Evolutionary conservation across 2,329 filamentous ascomycete species (phyloP), one percentile per base, ranked within the genome.

Genomic region (Colletotrichum nymphaeae): DNA sequence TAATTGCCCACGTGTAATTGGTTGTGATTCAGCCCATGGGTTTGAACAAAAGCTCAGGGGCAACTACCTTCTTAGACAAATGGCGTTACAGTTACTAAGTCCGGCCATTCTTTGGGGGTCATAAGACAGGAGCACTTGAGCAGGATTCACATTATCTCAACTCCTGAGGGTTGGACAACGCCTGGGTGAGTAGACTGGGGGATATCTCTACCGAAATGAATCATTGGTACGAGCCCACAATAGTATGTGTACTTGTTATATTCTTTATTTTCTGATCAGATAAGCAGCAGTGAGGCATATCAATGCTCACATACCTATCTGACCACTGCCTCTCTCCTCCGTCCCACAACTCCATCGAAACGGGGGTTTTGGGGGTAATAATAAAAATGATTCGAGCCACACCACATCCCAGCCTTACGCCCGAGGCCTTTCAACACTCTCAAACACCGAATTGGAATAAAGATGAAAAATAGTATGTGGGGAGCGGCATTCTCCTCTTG

Each of bases 401-500:
- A 14, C 62, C 46, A n/a, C 49, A 64, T 16, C 46, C 22, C 30
- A 26, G 5, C 62, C 62, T 64, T 24, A 53, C n/a, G 62, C 62
- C 49, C 22, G 49, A 55, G 46, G 22, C 35, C 30, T 53, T 22
- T 49, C 37, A 37, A 49, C 62, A 53, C 32, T 55, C 68, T 69
- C 69, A 69, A 69, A 69, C 69, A 72, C 69, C 69, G 24, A 56
- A 22, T 52, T 56, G 49, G 9, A 19, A 37, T 69, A 53, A 55
- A 28, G 19, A 32, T 56, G 37, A 37, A 56, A 30, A 24, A 63
- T 26, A 63, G 32, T 35, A 63, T 22, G 32, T 19, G 60, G 35
- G 52, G 19, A 26, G 55, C n/a, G 19, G 32, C 16, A 37, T 32
- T 52, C 22, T 49, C 37, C 24, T 35, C 24, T 52, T 58, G 32